Conservation (phyloP, 2,329 filamentous ascomycete genomes). For the Boeremia lycopersici region DNA sequence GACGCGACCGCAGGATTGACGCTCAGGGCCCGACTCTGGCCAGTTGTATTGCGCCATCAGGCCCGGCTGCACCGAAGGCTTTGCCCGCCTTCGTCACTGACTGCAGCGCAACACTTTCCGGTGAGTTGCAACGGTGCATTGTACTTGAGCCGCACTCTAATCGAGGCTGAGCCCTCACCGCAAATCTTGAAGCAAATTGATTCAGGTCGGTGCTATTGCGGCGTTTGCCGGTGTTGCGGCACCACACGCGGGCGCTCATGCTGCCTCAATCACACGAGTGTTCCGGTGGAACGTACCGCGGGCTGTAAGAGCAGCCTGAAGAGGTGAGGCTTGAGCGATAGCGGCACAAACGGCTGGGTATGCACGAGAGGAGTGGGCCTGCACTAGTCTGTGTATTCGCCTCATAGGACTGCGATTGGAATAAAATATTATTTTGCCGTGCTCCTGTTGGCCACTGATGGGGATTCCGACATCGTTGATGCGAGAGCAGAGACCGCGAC, state of each 20-base stretch:
- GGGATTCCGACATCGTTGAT: not conserved
- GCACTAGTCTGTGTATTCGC: not conserved
- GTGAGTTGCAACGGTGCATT: not conserved
- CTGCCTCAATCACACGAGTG: slow-evolving; percentile 14
- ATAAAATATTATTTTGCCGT: not conserved
- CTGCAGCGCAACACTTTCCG: not conserved
- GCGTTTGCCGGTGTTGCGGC: slow-evolving; percentile 5
- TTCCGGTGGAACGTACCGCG: slow-evolving; percentile 14
- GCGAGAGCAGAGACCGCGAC: not conserved
- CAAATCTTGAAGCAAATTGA: not conserved
- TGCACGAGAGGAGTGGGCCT: not conserved
- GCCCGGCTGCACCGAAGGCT: not conserved
- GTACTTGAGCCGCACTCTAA: not conserved
- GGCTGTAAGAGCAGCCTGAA: slow-evolving; percentile 9
- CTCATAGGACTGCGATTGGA: not conserved
- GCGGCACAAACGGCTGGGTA: slow-evolving; percentile 9
- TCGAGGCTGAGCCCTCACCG: no score
- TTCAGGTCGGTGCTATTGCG: not conserved
- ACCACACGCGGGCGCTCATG: slow-evolving; percentile 11
- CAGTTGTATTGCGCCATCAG: slow-evolving; percentile 9
- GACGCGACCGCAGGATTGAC: slow-evolving; percentile 17
- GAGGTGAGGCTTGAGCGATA: slow-evolving; percentile 12
- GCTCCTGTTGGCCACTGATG: not conserved
- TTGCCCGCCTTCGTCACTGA: not conserved
- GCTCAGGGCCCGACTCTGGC: slow-evolving; percentile 5